These are phyloP conservation scores for Conringia planisiliqua DNA, from an alignment of 345 rosid genomes.

Conservation along the genomic window DNA sequence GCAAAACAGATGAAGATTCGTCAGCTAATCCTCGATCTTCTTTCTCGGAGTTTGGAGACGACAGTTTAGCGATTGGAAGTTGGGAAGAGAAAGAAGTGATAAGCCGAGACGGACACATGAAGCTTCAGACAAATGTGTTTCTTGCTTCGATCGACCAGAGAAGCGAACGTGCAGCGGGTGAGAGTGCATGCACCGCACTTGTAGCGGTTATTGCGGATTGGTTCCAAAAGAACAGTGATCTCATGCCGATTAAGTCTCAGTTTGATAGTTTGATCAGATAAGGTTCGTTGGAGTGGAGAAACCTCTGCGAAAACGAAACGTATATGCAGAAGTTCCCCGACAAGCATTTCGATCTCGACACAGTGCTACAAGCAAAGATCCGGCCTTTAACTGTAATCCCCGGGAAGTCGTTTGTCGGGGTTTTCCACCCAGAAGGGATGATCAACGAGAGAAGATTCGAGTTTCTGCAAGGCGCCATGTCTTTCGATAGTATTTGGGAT, in stretches of 20 bases:
- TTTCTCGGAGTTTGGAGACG: slow-evolving; percentile 58
- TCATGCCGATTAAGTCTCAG: slow-evolving; percentile 59
- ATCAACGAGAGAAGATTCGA: slow-evolving; percentile 49
- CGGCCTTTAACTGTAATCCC: slow-evolving; percentile 43
- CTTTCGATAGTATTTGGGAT: too few species aligned
- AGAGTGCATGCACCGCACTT: slow-evolving; percentile 70
- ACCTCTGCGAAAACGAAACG: slow-evolving; percentile 51
- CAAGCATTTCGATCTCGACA: slow-evolving; percentile 73
- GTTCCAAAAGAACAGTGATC: slow-evolving; percentile 50
- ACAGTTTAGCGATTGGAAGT: slow-evolving; percentile 52
- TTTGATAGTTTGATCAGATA: slow-evolving; percentile 60
- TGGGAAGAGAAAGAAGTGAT: slow-evolving; percentile 61
- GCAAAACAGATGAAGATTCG: slow-evolving; percentile 40
- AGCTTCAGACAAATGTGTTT: slow-evolving; percentile 54
- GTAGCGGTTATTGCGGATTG: slow-evolving; percentile 64
- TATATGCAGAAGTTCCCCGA: slow-evolving; percentile 52
- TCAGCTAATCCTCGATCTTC: slow-evolving; percentile 37
- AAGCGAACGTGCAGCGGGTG: slow-evolving; percentile 69
- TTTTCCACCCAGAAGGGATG: slow-evolving; percentile 60
- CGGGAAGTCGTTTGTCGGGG: slow-evolving; percentile 55
- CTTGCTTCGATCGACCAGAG: slow-evolving; percentile 71
- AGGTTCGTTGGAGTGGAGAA: slow-evolving; percentile 69
- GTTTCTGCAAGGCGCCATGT: slow-evolving; percentile 64
- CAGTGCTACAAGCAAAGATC: slow-evolving; percentile 54
- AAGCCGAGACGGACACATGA: slow-evolving; percentile 59